phyloP scores from a whole-genome alignment of 148 eudicot species.

The Camellia granthamiana region DNA sequence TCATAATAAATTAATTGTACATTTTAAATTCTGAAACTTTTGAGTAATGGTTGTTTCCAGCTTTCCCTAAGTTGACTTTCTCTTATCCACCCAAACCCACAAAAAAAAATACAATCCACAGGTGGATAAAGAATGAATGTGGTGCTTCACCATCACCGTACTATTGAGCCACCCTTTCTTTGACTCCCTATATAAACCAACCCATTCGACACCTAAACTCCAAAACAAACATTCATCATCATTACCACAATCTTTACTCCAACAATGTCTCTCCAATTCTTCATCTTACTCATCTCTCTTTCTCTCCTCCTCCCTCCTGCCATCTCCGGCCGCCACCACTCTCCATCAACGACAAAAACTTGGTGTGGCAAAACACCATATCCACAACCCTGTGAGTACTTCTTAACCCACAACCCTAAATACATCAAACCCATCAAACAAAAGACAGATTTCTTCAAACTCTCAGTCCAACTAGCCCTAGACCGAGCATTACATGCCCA shows the following conservation, averaged over 20 bases:
- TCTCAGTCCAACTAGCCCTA: slow-evolving; percentile 39
- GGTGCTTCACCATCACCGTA: no score
- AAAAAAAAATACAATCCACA: no score
- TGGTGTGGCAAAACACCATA: slow-evolving; percentile 77
- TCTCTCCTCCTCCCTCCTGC: slow-evolving; percentile 8
- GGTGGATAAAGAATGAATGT: no score
- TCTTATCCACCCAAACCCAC: no score
- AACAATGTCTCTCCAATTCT: slow-evolving; percentile 16
- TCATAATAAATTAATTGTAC: no score
- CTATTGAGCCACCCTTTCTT: no score
- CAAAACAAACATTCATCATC: no score
- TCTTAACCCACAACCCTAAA: slow-evolving; percentile 37
- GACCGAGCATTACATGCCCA: slow-evolving; percentile 36
- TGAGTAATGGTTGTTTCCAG: no score
- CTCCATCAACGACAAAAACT: slow-evolving; percentile 1
- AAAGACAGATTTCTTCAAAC: slow-evolving; percentile 46
- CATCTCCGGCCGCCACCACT: slow-evolving; percentile 10
- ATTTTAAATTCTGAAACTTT: no score
- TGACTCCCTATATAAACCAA: neutral
- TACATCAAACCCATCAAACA: slow-evolving; percentile 22
- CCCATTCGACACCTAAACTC: neutral
- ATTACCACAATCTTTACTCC: neutral
- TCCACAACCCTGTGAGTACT: slow-evolving; percentile 57
- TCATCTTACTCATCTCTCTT: neutral
- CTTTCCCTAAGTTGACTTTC: no score